Evolutionary conservation across 1,284 basidiomycete genomes (phyloP).

Genomic region (Inonotus hispidus): DNA sequence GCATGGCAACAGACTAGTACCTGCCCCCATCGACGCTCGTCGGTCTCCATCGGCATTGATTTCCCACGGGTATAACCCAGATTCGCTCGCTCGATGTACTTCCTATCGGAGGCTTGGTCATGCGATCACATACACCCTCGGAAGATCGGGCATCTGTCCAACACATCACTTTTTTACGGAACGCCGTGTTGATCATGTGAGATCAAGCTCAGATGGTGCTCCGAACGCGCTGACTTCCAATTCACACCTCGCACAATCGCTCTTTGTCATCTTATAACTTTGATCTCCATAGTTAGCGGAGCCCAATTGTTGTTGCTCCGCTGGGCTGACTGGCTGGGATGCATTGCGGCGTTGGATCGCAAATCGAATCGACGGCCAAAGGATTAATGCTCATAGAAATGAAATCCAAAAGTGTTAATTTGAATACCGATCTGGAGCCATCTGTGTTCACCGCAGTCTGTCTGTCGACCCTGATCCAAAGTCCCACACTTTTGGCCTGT

Average conservation of each 20-base stretch:
- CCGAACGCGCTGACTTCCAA: constrained; percentile 3
- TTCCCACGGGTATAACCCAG: background rate
- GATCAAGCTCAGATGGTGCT: constrained; percentile 7
- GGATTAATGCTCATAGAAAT: too few species aligned
- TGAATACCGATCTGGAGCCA: too few species aligned
- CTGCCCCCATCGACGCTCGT: background rate
- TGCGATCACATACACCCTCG: too few species aligned
- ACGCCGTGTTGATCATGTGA: background rate
- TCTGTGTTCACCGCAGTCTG: too few species aligned
- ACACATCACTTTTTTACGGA: background rate
- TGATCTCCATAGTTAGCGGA: background rate
- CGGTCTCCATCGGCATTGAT: background rate
- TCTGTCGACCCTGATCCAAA: too few species aligned
- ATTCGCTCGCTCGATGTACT: background rate
- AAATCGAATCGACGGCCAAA: too few species aligned
- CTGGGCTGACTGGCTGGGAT: too few species aligned
- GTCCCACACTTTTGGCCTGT: too few species aligned
- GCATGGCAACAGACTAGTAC: background rate
- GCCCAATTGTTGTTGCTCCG: too few species aligned
- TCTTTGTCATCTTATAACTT: too few species aligned
- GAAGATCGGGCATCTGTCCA: background rate
- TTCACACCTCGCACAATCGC: background rate
- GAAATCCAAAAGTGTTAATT: too few species aligned
- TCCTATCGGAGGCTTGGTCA: background rate
- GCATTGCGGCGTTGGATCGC: too few species aligned